Evolutionary conservation across 1,139 yeast genomes (phyloP).

Genomic region (Saccharomyces hybrid): DNA sequence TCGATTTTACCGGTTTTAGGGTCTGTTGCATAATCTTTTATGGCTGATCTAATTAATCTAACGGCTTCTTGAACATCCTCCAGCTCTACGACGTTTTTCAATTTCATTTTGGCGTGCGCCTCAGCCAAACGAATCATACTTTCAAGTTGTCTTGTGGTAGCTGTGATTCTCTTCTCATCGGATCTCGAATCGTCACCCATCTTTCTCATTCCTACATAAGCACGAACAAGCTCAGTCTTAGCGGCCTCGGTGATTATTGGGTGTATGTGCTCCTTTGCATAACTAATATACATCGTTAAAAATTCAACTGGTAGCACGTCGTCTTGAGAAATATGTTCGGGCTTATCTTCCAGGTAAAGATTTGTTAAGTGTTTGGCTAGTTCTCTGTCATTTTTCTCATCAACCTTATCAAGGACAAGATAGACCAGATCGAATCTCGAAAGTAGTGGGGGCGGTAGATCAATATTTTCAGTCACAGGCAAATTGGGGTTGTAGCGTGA

Average conservation of each 20-base stretch:
- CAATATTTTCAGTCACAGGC: slow-evolving; percentile 92
- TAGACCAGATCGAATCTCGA: slow-evolving; percentile 94
- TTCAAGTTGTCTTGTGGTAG: slow-evolving; percentile 94
- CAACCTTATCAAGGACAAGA: slow-evolving; percentile 85
- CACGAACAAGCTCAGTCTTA: slow-evolving; percentile 76
- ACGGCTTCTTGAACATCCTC: slow-evolving; percentile 93
- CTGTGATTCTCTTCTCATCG: slow-evolving; percentile 87
- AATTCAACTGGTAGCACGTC: slow-evolving; percentile 81
- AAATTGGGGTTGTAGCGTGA: slow-evolving; percentile 88
- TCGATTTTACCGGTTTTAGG: slow-evolving; percentile 95
- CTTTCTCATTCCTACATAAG: slow-evolving; percentile 90
- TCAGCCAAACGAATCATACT: slow-evolving; percentile 91
- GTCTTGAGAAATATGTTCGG: slow-evolving; percentile 55
- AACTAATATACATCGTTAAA: slow-evolving; percentile 80
- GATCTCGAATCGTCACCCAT: slow-evolving; percentile 87
- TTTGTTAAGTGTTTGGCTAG: slow-evolving; percentile 86
- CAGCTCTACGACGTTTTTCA: slow-evolving; percentile 60
- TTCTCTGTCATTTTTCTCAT: slow-evolving; percentile 74
- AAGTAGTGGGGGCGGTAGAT: slow-evolving; percentile 88
- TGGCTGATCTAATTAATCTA: slow-evolving; percentile 83
- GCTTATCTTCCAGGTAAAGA: slow-evolving; percentile 84
- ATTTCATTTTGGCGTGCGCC: slow-evolving; percentile 96
- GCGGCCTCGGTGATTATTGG: slow-evolving; percentile 78
- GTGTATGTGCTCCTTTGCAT: slow-evolving; percentile 74
- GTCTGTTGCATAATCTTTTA: slow-evolving; percentile 96